These are phyloP conservation scores for Colletotrichum sojae DNA, from an alignment of 2,329 filamentous ascomycete genomes.

Conservation along the genomic window DNA sequence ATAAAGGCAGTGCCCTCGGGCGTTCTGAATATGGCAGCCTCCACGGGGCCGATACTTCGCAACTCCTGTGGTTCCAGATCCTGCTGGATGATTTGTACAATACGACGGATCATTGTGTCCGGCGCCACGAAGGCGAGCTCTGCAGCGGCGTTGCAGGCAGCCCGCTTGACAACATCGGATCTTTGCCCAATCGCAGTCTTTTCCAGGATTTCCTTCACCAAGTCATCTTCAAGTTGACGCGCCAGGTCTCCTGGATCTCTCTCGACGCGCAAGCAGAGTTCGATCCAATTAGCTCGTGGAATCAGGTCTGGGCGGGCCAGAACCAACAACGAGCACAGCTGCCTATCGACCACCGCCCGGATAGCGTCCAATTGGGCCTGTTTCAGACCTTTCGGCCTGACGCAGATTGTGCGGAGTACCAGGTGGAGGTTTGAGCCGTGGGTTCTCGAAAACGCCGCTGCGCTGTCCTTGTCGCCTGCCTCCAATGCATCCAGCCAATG, in stretches of 20 bases:
- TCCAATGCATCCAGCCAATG: slow-evolving; percentile 80
- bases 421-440: slow-evolving; percentile 75
- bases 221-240: slow-evolving; percentile 70
- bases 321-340: slow-evolving; percentile 84
- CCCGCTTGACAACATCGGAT: slow-evolving; percentile 66
- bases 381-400: slow-evolving; percentile 67
- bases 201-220: slow-evolving; percentile 77
- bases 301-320: slow-evolving; percentile 84
- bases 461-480: slow-evolving; percentile 82
- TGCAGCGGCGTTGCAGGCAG: slow-evolving; percentile 87
- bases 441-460: slow-evolving; percentile 75
- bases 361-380: slow-evolving; percentile 58
- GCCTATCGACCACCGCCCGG: slow-evolving; percentile 61
- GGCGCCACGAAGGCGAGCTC: slow-evolving; percentile 96
- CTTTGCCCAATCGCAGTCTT: slow-evolving; percentile 65
- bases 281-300: slow-evolving; percentile 88
- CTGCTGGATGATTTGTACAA: slow-evolving; percentile 80
- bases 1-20: slow-evolving; percentile 90
- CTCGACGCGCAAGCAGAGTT: slow-evolving; percentile 83
- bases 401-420: slow-evolving; percentile 74
- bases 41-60: slow-evolving; percentile 82
- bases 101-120: slow-evolving; percentile 80
- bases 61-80: slow-evolving; percentile 82
- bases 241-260: slow-evolving; percentile 88
- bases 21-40: slow-evolving; percentile 93